Evolutionary conservation across 331 rosid species (phyloP).

Genomic region (Malus hybrid): DNA sequence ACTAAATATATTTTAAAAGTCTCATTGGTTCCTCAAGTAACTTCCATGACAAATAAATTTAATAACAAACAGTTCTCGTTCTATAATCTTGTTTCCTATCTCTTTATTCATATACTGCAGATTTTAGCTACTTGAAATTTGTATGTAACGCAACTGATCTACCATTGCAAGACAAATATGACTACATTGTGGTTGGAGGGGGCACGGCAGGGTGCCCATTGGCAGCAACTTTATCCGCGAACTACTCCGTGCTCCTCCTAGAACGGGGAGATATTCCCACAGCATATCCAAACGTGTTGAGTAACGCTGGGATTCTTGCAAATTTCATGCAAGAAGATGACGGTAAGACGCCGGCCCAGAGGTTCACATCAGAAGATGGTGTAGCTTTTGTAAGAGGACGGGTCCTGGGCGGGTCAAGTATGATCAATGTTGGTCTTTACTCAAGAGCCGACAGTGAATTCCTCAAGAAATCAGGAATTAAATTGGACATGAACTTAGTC

Average conservation of each 20-base stretch:
- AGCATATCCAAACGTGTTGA: background rate
- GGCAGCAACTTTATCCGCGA: background rate
- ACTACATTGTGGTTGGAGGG: background rate
- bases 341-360: background rate
- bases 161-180: background rate
- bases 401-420: background rate
- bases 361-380: background rate
- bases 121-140: background rate
- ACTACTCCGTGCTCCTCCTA: background rate
- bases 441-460: background rate
- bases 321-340: background rate
- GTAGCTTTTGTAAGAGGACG: background rate
- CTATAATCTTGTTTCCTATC: background rate
- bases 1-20: too few species aligned
- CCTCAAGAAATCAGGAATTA: background rate
- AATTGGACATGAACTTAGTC: background rate
- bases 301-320: background rate
- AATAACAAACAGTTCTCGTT: too few species aligned
- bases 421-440: background rate
- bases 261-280: background rate
- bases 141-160: background rate
- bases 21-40: background rate
- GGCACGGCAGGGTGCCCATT: background rate
- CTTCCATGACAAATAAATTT: background rate
- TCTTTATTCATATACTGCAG: background rate